A percentile compares a stretch with the other conserved stretches of the same genome.
Evolutionary conservation across 169 alveolate species (phyloP).

Genomic region (Eimeria praecox): DNA sequence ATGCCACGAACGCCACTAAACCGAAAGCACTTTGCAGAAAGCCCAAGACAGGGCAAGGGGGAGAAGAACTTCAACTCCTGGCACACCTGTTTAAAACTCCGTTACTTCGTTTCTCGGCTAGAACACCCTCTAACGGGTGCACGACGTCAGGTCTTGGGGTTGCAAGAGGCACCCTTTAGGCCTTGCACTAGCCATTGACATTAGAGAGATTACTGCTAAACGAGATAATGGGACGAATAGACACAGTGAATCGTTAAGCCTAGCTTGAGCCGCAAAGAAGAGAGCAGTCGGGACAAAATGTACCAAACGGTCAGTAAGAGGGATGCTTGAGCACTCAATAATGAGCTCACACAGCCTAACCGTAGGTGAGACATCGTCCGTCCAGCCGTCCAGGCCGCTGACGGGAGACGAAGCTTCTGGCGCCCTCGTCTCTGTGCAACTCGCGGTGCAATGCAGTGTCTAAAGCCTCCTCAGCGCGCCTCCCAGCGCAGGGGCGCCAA

Average conservation of each 20-base stretch:
- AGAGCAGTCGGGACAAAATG: slow-evolving; percentile 42
- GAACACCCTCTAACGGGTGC: not conserved
- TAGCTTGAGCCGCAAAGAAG: not conserved
- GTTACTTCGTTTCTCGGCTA: not conserved
- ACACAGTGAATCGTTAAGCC: not conserved
- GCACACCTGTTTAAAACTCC: slow-evolving; percentile 6
- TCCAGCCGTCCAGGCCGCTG: not conserved
- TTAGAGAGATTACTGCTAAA: not conserved
- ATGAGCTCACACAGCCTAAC: not conserved
- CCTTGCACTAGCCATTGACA: not conserved
- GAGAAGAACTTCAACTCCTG: not conserved
- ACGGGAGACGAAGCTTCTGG: not conserved
- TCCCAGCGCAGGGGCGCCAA: not conserved
- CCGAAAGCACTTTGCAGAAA: not conserved
- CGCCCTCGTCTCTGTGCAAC: not conserved
- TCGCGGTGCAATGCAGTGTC: slow-evolving; percentile 19
- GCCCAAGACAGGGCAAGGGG: not conserved
- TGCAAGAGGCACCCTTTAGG: not conserved
- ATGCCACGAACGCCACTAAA: not conserved
- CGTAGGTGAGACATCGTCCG: not conserved
- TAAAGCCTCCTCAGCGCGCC: not conserved
- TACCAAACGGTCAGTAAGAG: not conserved
- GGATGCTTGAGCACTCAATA: not conserved
- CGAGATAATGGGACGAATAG: not conserved
- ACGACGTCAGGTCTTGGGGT: not conserved